Evolutionary conservation across 2,329 filamentous ascomycete species (phyloP), one percentile per base, ranked within the genome.

Genomic region (Pseudogymnoascus sp.): DNA sequence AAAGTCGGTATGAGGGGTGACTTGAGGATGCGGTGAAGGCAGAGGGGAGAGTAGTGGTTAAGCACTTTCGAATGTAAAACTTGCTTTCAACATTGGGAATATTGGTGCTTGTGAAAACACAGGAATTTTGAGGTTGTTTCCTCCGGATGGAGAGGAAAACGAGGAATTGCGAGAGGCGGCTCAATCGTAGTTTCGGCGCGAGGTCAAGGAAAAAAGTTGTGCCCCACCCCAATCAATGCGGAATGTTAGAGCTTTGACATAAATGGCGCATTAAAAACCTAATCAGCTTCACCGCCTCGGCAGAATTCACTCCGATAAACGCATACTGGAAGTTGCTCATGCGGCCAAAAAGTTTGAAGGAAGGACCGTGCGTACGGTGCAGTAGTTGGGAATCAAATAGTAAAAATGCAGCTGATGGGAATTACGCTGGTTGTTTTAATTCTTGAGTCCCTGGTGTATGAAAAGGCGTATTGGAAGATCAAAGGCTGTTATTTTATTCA

Each of bases 41-140:
- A 41, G 58, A 41, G 38, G 58, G 38, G 11, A 40, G 38, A 60
- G 58, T 28, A 60, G 58, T 60, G 58, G 58, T 60, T 60, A 60
- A 60, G 58, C 58, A 60, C 58, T 60, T 60, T 60, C 58, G 58
- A 60, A 60, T 41, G 58, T 60, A 40, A 60, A 60, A 5, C 40
- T 60, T 38, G 35, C 18, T 41, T 60, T 60, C 58, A 60, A 60
- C 58, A 60, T 60, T 21, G 35, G 49, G 60, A 49, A 43, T 59
- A 60, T 61, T 61, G 41, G 60, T 33, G 41, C 61, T 35, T 62
- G 49, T 40, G 35, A 33, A 38, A 59, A 40, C 28, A 55, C 60
- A 35, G 35, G 14, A 60, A 60, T 41, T 23, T 62, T 16, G 37
- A 38, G 16, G 38, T 33, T 33, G 60, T 35, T 41, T 43, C 41